Evolutionary conservation across 2,329 filamentous ascomycete genomes (phyloP), one percentile per base, ranked within the genome.

Genomic region (Colletotrichum sp.): DNA sequence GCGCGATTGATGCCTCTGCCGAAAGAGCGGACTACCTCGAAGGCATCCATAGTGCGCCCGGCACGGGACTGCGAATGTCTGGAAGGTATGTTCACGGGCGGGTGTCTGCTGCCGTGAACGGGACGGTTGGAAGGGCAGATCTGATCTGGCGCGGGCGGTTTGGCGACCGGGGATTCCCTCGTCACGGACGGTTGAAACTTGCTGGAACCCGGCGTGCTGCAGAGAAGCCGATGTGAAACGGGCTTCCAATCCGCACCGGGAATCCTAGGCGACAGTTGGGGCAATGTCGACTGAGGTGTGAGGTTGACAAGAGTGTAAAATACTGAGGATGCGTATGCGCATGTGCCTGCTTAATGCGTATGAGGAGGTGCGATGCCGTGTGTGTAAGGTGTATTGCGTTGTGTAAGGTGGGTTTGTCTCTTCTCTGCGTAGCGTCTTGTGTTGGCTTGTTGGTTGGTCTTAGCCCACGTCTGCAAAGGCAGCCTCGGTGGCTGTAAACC

Each of bases 151-250:
- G 44, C 44, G 26, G 44, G 44, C 65, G n/a, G 44, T 21, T 34
- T 64, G 70, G 64, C 74, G 70, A 76, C 70, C 64, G 74, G 70
- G 74, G 70, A 74, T 69, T 28, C 70, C 74, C 65, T 73, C 70
- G 74, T 76, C 74, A 76, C 39, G 30, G 59, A 24, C 21, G 57
- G 21, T 76, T 76, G 74, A 74, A 76, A 76, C 70, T 74, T 65
- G 59, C 49, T 76, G 74, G 70, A 76, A 76, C 74, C 74, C 70
- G 70, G 74, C 70, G 74, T 76, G 71, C 74, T 69, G 44, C 74
- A 76, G 70, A 74, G 71, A 65, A 28, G 49, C 57, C 21, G 74
- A 76, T 69, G 59, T 76, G 74, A 76, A 76, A 76, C 74, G 74
- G 73, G 64, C 13, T 32, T 60, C 24, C 18, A 65, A 52, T 39